Conservation (phyloP, 345 rosid species). For the Carallia pectinifolia region DNA sequence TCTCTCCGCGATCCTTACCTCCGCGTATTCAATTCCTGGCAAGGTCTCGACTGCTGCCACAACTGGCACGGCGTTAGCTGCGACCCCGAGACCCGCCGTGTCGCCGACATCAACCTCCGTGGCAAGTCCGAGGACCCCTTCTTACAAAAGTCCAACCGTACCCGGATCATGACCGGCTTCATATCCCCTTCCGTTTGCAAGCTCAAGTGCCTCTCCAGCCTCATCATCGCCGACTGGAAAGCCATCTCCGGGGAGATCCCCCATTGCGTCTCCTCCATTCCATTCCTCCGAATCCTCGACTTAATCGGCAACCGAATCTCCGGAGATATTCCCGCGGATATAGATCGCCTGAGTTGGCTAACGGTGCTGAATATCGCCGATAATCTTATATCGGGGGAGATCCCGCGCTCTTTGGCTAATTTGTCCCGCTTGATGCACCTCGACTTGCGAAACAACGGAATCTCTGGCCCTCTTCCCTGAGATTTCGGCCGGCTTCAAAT, state of each 20-base stretch:
- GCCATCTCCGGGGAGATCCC: slow-evolving; percentile 85
- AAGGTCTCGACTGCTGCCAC: slow-evolving; percentile 76
- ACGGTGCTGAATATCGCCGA: slow-evolving; percentile 80
- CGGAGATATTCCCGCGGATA: slow-evolving; percentile 54
- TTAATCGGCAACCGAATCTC: slow-evolving; percentile 69
- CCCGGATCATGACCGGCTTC: slow-evolving; percentile 79
- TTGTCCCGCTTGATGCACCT: slow-evolving; percentile 78
- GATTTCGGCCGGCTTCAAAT: slow-evolving; percentile 57
- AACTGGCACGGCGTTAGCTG: slow-evolving; percentile 93
- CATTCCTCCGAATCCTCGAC: slow-evolving; percentile 71
- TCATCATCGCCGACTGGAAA: slow-evolving; percentile 87
- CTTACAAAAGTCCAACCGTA: slow-evolving; percentile 50
- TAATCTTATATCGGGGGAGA: slow-evolving; percentile 61
- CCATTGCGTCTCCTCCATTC: slow-evolving; percentile 49
- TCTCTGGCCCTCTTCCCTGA: slow-evolving; percentile 56
- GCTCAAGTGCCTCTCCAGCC: slow-evolving; percentile 57
- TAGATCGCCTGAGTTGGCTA: slow-evolving; percentile 57
- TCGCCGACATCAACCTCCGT: slow-evolving; percentile 85
- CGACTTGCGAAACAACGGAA: slow-evolving; percentile 63
- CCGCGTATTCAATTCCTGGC: slow-evolving; percentile 83
- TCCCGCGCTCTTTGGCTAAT: slow-evolving; percentile 57
- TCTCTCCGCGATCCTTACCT: slow-evolving; percentile 67
- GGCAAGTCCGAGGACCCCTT: slow-evolving; percentile 92
- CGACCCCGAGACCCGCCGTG: slow-evolving; percentile 54
- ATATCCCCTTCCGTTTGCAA: slow-evolving; percentile 64